A percentile compares a stretch with the other conserved stretches of the same genome.
These are phyloP conservation scores for Colletotrichum sp. DNA, from an alignment of 2,329 filamentous ascomycete species.

Conservation along the genomic window DNA sequence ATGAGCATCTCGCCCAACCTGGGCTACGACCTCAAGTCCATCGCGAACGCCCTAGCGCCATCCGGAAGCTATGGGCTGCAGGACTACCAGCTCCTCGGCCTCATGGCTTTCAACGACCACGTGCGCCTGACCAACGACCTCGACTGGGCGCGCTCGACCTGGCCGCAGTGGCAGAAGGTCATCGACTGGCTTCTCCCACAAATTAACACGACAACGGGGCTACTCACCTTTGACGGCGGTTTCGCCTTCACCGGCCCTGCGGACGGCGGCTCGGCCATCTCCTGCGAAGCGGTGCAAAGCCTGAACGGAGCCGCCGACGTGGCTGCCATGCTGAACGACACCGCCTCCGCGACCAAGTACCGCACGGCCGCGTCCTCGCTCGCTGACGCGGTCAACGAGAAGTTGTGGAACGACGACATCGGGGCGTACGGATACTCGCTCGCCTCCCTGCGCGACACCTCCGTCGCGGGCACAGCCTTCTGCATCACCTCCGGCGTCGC, in stretches of 20 bases:
- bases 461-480: slow-evolving; percentile 22
- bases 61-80: background rate
- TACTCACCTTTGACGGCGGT: slow-evolving; percentile 9
- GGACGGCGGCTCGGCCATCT: slow-evolving; percentile 16
- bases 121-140: slow-evolving; percentile 22
- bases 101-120: slow-evolving; percentile 21
- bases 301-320: slow-evolving; percentile 17
- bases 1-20: slow-evolving; percentile 16
- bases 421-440: slow-evolving; percentile 19
- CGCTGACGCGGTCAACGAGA: slow-evolving; percentile 16
- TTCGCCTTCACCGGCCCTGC: slow-evolving; percentile 20
- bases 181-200: slow-evolving; percentile 15
- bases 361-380: slow-evolving; percentile 23
- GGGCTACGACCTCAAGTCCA: slow-evolving; percentile 14
- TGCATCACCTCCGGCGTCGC: slow-evolving; percentile 26
- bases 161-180: slow-evolving; percentile 18
- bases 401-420: slow-evolving; percentile 24
- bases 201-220: slow-evolving; percentile 16
- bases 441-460: slow-evolving; percentile 3
- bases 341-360: slow-evolving; percentile 13
- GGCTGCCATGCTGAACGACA: slow-evolving; percentile 27
- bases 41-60: background rate
- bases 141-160: slow-evolving; percentile 14
- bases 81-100: slow-evolving; percentile 26
- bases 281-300: slow-evolving; percentile 18